Evolutionary conservation across 2,329 filamentous ascomycete genomes (phyloP).

Genomic region (Arachnopeziza araneosa): DNA sequence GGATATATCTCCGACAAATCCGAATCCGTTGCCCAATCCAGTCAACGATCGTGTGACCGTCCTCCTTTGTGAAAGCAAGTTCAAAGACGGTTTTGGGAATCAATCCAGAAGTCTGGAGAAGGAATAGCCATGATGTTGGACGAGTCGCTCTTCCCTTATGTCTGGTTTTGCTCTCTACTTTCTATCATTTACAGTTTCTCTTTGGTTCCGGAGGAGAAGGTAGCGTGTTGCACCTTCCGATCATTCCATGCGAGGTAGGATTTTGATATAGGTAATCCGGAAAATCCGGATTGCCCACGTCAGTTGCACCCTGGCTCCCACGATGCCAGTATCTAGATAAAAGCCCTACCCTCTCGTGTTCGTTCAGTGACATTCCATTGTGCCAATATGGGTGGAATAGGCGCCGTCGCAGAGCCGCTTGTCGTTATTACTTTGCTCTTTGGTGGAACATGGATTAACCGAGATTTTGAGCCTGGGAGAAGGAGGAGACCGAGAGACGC

Average conservation of each 20-base stretch:
- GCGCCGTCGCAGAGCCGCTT: conserved; percentile 55
- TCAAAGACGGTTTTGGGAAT: neutral
- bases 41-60: neutral
- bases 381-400: conserved; percentile 36
- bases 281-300: neutral
- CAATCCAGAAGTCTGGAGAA: neutral
- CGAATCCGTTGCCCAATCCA: neutral
- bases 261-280: neutral
- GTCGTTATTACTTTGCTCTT: conserved; percentile 54
- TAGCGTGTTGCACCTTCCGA: neutral
- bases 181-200: neutral
- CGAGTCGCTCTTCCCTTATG: neutral
- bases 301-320: neutral
- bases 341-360: neutral
- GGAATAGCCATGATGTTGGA: neutral
- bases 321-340: neutral
- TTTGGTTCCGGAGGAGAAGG: neutral
- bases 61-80: neutral
- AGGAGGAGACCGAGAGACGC: conserved; percentile 12
- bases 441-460: conserved; percentile 58
- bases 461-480: conserved; percentile 35
- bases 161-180: neutral
- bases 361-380: neutral
- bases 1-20: neutral
- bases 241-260: neutral